A percentile compares a stretch with the other conserved stretches of the same genome.
Conservation (phyloP, 108 stramenopile genomes). For the Fistulifera pelliculosa region DNA sequence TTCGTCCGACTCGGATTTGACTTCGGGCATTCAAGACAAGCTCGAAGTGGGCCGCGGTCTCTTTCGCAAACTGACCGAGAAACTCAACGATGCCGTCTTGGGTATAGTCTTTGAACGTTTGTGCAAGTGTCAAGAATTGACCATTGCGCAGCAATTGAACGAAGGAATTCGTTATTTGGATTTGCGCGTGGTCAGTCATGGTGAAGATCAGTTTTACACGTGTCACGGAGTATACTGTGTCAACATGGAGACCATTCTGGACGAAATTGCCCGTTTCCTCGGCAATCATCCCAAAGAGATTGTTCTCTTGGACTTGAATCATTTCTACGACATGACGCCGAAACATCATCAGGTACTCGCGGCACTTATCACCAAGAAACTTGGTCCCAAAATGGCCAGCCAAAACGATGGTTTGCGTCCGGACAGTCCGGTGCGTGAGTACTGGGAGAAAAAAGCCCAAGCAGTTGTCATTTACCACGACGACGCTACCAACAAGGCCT, state of each 20-base stretch:
- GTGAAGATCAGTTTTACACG: slow-evolving; percentile 17
- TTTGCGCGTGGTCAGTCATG: slow-evolving; percentile 18
- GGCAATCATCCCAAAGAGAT: slow-evolving; percentile 18
- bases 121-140: slow-evolving; percentile 14
- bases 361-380: background rate
- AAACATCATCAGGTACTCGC: slow-evolving; percentile 15
- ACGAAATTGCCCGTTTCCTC: slow-evolving; percentile 16
- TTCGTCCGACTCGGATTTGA: slow-evolving; percentile 22
- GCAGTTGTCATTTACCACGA: slow-evolving; percentile 18
- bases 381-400: slow-evolving; percentile 21
- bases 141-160: slow-evolving; percentile 13
- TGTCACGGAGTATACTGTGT: slow-evolving; percentile 32
- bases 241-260: slow-evolving; percentile 12
- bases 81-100: slow-evolving; percentile 15
- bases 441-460: slow-evolving; percentile 19
- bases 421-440: slow-evolving; percentile 12
- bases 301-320: slow-evolving; percentile 26
- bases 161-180: slow-evolving; percentile 23
- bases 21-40: slow-evolving; percentile 10
- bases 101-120: slow-evolving; percentile 15
- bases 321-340: slow-evolving; percentile 14
- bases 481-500: background rate
- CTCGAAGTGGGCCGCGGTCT: slow-evolving; percentile 10
- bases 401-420: background rate
- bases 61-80: background rate